Conservation (phyloP, 495 filamentous ascomycete genomes). For the Penicillium mononematosum region DNA sequence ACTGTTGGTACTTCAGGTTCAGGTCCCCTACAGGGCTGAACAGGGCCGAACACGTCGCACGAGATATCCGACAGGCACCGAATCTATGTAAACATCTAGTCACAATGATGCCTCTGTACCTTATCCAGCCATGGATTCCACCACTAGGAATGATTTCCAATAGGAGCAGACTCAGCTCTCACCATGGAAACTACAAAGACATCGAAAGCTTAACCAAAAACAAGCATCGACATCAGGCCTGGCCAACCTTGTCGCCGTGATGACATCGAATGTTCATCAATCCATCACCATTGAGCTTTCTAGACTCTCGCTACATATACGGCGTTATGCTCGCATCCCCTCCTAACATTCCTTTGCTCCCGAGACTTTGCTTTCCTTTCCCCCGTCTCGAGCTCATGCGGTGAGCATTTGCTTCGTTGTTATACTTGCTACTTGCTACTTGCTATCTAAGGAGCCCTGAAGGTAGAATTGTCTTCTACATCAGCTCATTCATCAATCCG, state of each 20-base stretch:
- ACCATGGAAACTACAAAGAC: constrained; percentile 15
- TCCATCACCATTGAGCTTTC: constrained; percentile 7
- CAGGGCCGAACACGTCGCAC: constrained; percentile 16
- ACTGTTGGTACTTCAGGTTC: background rate
- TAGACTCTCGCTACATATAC: constrained; percentile 26
- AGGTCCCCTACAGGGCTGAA: background rate
- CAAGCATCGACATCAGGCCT: constrained; percentile 6
- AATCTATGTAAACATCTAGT: constrained; percentile 21
- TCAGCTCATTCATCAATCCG: background rate
- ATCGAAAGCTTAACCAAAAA: constrained; percentile 3
- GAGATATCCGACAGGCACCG: constrained; percentile 19
- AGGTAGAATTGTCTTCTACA: background rate
- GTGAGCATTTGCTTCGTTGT: background rate
- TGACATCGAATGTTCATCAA: constrained; percentile 30
- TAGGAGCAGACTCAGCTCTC: constrained; percentile 11
- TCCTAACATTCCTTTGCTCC: background rate
- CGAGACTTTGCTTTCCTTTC: background rate
- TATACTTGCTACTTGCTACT: constrained; percentile 5
- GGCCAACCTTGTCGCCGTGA: constrained; percentile 14
- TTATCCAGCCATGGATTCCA: constrained; percentile 8
- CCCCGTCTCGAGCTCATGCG: background rate
- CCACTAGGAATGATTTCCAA: constrained; percentile 22
- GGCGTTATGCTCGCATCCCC: constrained; percentile 7
- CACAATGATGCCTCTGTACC: constrained; percentile 22
- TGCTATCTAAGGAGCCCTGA: background rate